Conservation (phyloP, 2,329 filamentous ascomycete species). For the Endocalyx cinctus region DNA sequence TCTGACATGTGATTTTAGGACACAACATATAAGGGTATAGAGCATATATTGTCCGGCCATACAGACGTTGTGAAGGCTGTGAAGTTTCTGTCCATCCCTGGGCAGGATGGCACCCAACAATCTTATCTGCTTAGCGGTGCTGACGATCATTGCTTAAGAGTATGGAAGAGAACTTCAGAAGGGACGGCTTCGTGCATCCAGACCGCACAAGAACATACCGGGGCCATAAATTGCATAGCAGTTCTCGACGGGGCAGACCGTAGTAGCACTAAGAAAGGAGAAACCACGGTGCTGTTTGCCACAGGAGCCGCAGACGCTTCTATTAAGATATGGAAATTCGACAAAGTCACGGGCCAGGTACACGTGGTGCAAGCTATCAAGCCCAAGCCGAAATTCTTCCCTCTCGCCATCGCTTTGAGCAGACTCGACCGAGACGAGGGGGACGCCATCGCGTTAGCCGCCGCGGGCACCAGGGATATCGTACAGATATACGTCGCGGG, state of each 20-base stretch:
- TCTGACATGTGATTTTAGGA: conserved; percentile 22
- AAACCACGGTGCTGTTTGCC: conserved; percentile 47
- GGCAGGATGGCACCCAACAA: conserved; percentile 35
- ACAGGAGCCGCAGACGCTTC: conserved; percentile 80
- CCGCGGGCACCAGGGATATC: conserved; percentile 78
- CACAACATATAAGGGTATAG: conserved; percentile 51
- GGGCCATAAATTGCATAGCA: conserved; percentile 67
- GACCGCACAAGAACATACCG: conserved; percentile 63
- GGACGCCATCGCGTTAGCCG: conserved; percentile 64
- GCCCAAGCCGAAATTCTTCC: conserved; percentile 75
- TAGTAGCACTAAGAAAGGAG: conserved; percentile 23
- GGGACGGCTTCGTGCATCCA: conserved; percentile 40
- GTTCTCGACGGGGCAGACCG: too few species aligned
- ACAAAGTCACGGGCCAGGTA: conserved; percentile 37
- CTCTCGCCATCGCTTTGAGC: conserved; percentile 69
- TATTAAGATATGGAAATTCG: conserved; percentile 64
- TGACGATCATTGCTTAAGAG: conserved; percentile 69
- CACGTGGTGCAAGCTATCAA: conserved; percentile 65
- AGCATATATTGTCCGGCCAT: conserved; percentile 68
- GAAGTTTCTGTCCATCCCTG: conserved; percentile 68
- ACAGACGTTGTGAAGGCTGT: conserved; percentile 77
- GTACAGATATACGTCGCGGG: conserved; percentile 73
- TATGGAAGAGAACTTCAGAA: conserved; percentile 55
- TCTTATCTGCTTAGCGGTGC: conserved; percentile 72
- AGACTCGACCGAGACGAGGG: conserved; percentile 47